Conservation (phyloP, 176 grass and related monocot species). For the Chrysopogon serrulatus region DNA sequence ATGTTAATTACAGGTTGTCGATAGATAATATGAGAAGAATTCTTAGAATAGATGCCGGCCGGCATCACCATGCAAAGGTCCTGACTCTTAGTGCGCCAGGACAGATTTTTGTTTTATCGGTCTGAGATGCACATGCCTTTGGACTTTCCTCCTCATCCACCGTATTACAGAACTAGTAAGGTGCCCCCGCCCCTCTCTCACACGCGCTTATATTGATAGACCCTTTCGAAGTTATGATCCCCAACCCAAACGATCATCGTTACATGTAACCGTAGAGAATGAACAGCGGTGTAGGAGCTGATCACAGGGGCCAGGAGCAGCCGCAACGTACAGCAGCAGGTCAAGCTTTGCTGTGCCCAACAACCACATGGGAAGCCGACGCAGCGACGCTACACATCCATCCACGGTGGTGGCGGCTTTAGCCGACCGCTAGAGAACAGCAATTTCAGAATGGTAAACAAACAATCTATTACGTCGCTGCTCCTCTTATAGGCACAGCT, state of each 20-base stretch:
- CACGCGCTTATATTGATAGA: neutral
- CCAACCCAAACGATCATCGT: neutral
- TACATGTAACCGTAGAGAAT: neutral
- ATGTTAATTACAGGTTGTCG: too few species aligned
- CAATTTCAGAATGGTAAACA: neutral
- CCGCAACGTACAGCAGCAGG: neutral
- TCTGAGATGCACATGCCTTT: neutral
- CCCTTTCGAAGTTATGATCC: neutral
- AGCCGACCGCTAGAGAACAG: neutral
- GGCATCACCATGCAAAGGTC: too few species aligned
- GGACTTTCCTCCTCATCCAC: neutral
- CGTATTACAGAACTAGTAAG: neutral
- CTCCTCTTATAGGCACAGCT: neutral
- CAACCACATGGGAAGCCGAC: neutral
- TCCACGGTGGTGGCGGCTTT: neutral
- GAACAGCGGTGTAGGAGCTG: neutral
- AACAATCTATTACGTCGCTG: neutral
- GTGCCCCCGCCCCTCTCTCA: neutral
- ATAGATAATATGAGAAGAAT: too few species aligned
- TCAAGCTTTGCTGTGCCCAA: neutral
- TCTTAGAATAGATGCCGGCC: too few species aligned
- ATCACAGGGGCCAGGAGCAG: neutral
- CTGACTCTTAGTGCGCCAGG: too few species aligned
- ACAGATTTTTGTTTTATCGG: too few species aligned
- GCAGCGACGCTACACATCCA: neutral